A percentile compares a stretch with the other conserved stretches of the same genome.
phyloP scores from a whole-genome alignment of 2,329 filamentous ascomycete genomes.

The Pseudogymnoascus destructans region DNA sequence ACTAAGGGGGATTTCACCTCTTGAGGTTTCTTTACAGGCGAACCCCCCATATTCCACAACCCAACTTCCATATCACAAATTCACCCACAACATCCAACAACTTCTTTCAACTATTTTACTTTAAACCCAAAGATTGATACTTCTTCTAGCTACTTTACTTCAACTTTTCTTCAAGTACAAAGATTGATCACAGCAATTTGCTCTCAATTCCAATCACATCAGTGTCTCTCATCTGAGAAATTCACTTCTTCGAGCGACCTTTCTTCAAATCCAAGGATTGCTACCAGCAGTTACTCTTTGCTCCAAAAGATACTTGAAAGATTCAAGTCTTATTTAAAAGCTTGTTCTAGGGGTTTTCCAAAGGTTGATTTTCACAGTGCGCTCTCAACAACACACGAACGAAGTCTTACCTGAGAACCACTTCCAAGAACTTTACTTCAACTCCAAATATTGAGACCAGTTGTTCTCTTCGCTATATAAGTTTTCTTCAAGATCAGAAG shows the following conservation, averaged over 20 bases:
- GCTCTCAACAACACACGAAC: neutral
- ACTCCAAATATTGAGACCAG: neutral
- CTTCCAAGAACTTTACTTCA: neutral
- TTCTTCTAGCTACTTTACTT: neutral
- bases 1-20: neutral
- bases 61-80: neutral
- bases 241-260: neutral
- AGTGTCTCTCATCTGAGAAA: neutral
- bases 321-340: neutral
- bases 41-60: neutral
- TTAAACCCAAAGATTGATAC: neutral
- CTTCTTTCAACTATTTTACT: neutral
- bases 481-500: neutral
- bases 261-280: neutral
- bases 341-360: neutral
- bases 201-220: neutral
- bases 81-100: neutral
- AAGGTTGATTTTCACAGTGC: neutral
- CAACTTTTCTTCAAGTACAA: neutral
- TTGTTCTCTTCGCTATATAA: neutral
- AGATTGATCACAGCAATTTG: neutral
- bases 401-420: neutral
- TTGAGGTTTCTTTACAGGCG: neutral
- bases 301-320: neutral
- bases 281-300: neutral